Base-by-base conservation (phyloP, 31 red algal genomes). In the Endocladia muricata region DNA sequence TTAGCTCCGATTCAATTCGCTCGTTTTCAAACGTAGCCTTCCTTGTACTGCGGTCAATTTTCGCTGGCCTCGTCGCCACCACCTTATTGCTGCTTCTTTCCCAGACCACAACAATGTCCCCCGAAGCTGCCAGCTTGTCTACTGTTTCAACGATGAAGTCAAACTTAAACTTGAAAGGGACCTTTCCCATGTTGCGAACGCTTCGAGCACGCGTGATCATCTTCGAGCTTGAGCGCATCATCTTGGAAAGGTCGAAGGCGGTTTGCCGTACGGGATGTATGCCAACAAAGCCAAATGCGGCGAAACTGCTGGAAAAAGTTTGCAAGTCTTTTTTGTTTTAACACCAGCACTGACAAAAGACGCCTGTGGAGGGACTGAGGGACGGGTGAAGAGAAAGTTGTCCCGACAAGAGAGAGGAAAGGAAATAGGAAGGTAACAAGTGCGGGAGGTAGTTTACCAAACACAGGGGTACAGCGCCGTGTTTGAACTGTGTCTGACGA, bases 191-290 rank as follows among this genome's bases (percentile, higher is more conserved):
- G 44, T 92, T 84, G 25, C 88, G 80, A 67, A 92, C 73, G 67
- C 80, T 85, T 19, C 80, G 61, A 25, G 88, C 88, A 38, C 74
- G 80, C 38, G 88, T 92, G 51, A 92, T 85, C 26, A 92, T 49
- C 73, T 79, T 92, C 15, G 88, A 92, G n/a, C 81, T 85, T 1
- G 88, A 92, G 48, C 88, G 88, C 42, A 64, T 84, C 88, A 92
- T 92, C 43, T 30, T 78, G 73, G 22, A 19, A 25, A 5, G 13
- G n/a, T n/a, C n/a, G n/a, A n/a, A n/a, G n/a, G n/a, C n/a, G n/a
- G n/a, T n/a, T n/a, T n/a, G n/a, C 29, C 15, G 59, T 8, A 63
- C 9, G 15, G 59, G 47, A 52, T 13, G 47, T 52, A n/a, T 15
- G 13, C 13, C 13, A 52, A 7, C 22, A 41, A 37, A 4, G n/a